Base-by-base conservation (phyloP, 768 basidiomycete genomes). In the Phylloporus sp. region DNA sequence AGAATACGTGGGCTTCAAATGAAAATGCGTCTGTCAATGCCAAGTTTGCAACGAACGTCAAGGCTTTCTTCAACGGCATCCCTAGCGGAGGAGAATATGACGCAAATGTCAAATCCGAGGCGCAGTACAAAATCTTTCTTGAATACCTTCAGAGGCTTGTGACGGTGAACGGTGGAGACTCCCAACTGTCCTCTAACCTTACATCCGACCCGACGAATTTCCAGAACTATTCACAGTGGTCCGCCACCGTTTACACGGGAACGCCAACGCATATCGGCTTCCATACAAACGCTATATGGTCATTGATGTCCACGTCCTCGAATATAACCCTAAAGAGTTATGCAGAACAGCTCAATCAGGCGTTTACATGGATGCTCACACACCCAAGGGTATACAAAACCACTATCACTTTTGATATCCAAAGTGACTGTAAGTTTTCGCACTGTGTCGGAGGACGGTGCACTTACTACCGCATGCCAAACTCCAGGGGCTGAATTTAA, bases 1-100 rank as follows among this genome's bases (percentile, higher is more conserved):
- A 41, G 44, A 47, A 42, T 34, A 32, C 38, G 18, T 42, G 38
- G 46, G 46, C 38, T n/a, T 46, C 31, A 22, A 46, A 46, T 33
- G 18, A 5, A 3, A 33, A 32, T 28, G 9, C 38, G 9, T 26
- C 17, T 17, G 46, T 47, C 29, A 42, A 47, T 4, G 18, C 24
- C 39, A 47, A 35, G 32, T 47, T 47, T 17, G 24, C 23, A 21
- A 46, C 46, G 15, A 15, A 46, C 14, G 32, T 46, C 18, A 46
- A 27, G 24, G 46, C 46, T 21, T 46, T 20, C 31, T 47, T 47
- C 18, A 34, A 47, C 24, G 38, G 39, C 26, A 21, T 47, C 7
- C 46, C 46, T 9, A 47, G 17, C 9, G 46, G 46, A 20, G 46
- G 46, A 10, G 23, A 47, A 34, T 47, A 41, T 3, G 31, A 47